Evolutionary conservation across 179 eudicot species (phyloP).

Genomic region (Silene noctiflora): DNA sequence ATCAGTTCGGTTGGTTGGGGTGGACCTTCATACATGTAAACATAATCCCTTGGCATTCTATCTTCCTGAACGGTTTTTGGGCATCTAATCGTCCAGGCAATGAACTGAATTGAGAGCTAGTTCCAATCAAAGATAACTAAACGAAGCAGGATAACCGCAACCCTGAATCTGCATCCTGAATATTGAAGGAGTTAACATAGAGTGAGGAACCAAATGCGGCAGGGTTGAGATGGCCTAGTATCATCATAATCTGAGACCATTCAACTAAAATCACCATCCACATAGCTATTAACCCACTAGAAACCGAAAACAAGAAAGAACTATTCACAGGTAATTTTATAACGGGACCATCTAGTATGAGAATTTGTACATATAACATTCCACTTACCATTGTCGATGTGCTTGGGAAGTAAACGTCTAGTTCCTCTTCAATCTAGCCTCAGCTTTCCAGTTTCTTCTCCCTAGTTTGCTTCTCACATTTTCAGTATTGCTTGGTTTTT

Average conservation of each 20-base stretch:
- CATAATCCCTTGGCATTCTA: not conserved
- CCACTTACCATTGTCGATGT: not conserved
- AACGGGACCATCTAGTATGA: not conserved
- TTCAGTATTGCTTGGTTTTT: conserved; percentile 28
- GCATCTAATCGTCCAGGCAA: conserved; percentile 2
- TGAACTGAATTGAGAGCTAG: not conserved
- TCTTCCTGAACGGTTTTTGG: not conserved
- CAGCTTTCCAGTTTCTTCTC: conserved; percentile 82
- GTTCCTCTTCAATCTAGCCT: conserved; percentile 67
- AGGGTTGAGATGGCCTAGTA: no score
- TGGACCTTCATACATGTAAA: not conserved
- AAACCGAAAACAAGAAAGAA: not conserved
- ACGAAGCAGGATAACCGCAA: not conserved
- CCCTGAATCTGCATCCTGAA: conserved; percentile 14
- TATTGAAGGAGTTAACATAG: not conserved
- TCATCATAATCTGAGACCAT: no score
- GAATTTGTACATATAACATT: not conserved
- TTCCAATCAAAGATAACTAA: no score
- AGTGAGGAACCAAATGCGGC: not conserved
- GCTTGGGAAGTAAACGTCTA: conserved; percentile 3
- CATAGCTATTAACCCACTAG: not conserved
- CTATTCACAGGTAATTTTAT: not conserved
- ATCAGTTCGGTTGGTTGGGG: not conserved
- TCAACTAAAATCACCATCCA: not conserved
- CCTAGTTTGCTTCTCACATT: conserved; percentile 30